phyloP scores from a whole-genome alignment of 192 early-diverging fungal genomes.

The Mortierella antarctica region DNA sequence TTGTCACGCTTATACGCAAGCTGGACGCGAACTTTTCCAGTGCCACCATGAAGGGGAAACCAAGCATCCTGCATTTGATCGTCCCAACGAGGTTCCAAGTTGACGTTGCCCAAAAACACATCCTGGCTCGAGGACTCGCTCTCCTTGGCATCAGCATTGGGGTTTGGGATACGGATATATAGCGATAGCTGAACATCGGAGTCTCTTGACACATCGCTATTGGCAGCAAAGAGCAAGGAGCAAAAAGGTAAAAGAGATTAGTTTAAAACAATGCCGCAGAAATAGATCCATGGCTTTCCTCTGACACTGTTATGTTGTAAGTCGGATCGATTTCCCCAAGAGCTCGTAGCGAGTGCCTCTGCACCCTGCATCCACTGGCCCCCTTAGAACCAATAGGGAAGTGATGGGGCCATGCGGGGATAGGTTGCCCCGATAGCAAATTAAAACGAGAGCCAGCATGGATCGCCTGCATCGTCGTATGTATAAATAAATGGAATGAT shows the following conservation, averaged over 20 bases:
- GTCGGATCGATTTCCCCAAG: no score
- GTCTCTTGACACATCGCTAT: conserved; percentile 70
- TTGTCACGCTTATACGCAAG: conserved; percentile 76
- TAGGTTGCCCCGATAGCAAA: no score
- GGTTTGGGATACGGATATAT: conserved; percentile 63
- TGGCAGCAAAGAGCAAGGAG: conserved; percentile 2
- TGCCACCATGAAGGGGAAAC: conserved; percentile 70
- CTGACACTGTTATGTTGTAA: no score
- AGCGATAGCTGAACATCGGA: conserved; percentile 70
- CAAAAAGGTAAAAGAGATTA: background rate
- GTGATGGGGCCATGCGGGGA: no score
- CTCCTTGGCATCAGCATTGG: conserved; percentile 36
- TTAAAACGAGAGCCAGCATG: no score
- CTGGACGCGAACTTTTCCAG: conserved; percentile 79
- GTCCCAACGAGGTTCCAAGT: conserved; percentile 62
- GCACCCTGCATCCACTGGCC: background rate
- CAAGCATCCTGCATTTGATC: conserved; percentile 71
- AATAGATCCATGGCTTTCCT: background rate
- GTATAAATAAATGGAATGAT: no score
- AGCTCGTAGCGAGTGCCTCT: background rate
- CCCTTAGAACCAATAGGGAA: no score
- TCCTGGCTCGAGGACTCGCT: conserved; percentile 51
- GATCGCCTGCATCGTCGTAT: no score
- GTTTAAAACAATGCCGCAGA: background rate
- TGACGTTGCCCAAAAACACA: conserved; percentile 65